Base-by-base conservation (phyloP, 371 early-diverging fungal species). In the Lichtheimia ornata region DNA sequence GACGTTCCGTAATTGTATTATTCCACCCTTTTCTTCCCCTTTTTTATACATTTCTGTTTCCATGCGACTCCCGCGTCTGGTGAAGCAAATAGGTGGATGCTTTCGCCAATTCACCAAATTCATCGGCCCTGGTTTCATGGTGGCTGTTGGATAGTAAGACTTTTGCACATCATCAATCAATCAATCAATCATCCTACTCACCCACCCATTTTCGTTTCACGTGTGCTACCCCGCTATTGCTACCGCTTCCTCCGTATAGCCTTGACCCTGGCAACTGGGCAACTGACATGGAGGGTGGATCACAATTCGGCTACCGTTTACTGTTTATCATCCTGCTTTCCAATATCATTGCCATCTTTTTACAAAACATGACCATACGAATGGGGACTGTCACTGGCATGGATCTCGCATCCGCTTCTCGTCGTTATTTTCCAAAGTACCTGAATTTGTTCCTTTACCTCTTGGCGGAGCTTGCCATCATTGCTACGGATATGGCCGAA, bases 201-300 rank as follows among this genome's bases (percentile, higher is more conserved):
- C 53, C 13, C 35, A 35, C 53, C 13, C 22, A 22, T 30, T 61
- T 17, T 18, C 17, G 44, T 14, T 44, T 49, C 17, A 54, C 30
- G 40, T 11, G 49, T 15, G 18, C 40, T 15, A 9, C 44, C 18
- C 13, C 15, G 25, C 24, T 18, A 7, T 22, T 13, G 17, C 41
- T 20, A 52, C 18, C 22, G 40, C 59, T 42, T 11, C 59, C 42
- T 11, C 18, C 30, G 35, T 27, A 27, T 44, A 67, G 73, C 42
- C 59, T 87, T 65, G 90, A 89, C 75, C 90, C 91, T 27, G 93
- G 93, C 44, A 93, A 90, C 69, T 91, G 89, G 88, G 86, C 90
- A 9, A 86, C 88, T 1, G 89, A 90, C 67, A 81, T 89, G 56
- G 84, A 77, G 59, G 89, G 87, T 62, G 94, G 93, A 14, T 87